phyloP scores from a whole-genome alignment of 208 protist species.

The Trypanosoma theileri region DNA sequence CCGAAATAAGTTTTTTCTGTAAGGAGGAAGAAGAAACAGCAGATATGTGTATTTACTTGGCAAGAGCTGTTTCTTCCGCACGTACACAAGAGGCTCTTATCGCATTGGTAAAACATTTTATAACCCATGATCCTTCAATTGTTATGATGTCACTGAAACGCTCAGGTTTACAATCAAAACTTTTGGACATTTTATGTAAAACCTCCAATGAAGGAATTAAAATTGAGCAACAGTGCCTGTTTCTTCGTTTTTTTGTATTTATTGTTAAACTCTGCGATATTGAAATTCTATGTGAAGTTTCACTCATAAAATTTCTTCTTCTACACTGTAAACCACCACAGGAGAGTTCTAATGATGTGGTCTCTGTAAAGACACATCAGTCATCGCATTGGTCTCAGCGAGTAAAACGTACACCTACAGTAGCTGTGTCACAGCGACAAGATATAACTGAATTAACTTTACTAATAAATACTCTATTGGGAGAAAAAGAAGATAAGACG shows the following conservation, averaged over 20 bases:
- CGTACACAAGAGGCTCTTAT: conserved; percentile 32
- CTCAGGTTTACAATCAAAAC: conserved; percentile 32
- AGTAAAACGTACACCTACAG: not conserved
- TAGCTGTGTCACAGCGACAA: not conserved
- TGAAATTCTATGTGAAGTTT: conserved; percentile 15
- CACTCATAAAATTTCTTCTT: conserved; percentile 17
- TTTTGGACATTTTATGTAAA: conserved; percentile 40
- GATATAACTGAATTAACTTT: not conserved
- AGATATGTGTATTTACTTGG: conserved; percentile 77
- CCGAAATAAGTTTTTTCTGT: conserved; percentile 64
- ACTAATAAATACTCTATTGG: conserved; percentile 16
- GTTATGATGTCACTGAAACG: conserved; percentile 59
- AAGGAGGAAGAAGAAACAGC: conserved; percentile 68
- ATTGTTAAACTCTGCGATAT: conserved; percentile 27
- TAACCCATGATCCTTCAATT: conserved; percentile 16
- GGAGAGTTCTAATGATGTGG: not conserved
- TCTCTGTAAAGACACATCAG: not conserved
- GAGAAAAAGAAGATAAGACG: conserved; percentile 10
- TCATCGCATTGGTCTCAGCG: conserved; percentile 21
- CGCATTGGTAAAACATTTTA: conserved; percentile 45
- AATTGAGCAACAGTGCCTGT: conserved; percentile 6
- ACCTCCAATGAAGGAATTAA: not conserved
- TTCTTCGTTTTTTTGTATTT: conserved; percentile 24
- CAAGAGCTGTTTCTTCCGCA: conserved; percentile 30
- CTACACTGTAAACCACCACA: conserved; percentile 1